Percentiles rank a stretch among this genome's conserved stretches.
Conservation (phyloP, 768 basidiomycete species). For the Pleurotus ostreatus region DNA sequence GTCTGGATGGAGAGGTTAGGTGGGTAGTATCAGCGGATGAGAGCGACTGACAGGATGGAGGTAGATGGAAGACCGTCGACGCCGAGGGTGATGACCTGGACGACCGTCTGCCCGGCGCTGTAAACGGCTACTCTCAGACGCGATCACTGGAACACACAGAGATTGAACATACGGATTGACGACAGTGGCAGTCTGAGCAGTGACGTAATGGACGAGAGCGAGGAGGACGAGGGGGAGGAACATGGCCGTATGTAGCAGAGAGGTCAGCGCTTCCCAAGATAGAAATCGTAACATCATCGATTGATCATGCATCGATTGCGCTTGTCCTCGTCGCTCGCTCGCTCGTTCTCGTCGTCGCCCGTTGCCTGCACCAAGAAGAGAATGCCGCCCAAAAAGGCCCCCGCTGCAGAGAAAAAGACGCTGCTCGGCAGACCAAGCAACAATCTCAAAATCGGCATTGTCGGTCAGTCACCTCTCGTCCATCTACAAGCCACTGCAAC, state of each 20-base stretch:
- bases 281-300: slow-evolving; percentile 12
- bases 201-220: slow-evolving; percentile 9
- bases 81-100: slow-evolving; percentile 43
- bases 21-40: background rate
- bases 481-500: slow-evolving; percentile 36
- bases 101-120: slow-evolving; percentile 46
- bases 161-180: slow-evolving; percentile 39
- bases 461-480: slow-evolving; percentile 56
- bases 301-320: slow-evolving; percentile 12
- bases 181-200: slow-evolving; percentile 47
- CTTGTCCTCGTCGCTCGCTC: slow-evolving; percentile 6
- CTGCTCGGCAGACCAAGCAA: slow-evolving; percentile 90
- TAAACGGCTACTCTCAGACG: background rate
- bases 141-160: background rate
- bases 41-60: slow-evolving; percentile 32
- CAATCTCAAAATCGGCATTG: slow-evolving; percentile 98
- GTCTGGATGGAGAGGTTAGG: slow-evolving; percentile 9
- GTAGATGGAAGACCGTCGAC: slow-evolving; percentile 37
- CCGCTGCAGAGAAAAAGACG: slow-evolving; percentile 73
- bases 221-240: slow-evolving; percentile 12
- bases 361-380: slow-evolving; percentile 46
- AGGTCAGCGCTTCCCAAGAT: background rate
- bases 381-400: slow-evolving; percentile 92
- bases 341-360: slow-evolving; percentile 34
- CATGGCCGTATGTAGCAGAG: background rate